Conservation (phyloP, 768 basidiomycete species). For the Amanita polypyramis region DNA sequence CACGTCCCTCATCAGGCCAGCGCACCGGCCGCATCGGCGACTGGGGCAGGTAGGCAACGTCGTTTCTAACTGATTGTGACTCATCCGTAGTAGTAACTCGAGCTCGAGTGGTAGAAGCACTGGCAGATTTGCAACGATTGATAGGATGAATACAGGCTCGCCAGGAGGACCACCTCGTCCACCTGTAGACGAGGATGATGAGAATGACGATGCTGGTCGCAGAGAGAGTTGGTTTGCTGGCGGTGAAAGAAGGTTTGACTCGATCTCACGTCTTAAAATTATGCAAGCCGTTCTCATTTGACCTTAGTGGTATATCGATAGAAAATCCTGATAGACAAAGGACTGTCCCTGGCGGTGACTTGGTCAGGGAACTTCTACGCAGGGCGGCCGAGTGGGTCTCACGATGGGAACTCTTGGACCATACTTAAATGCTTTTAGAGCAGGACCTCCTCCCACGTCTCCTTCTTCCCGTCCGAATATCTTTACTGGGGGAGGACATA, state of each 20-base stretch:
- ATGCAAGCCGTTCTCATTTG: background rate
- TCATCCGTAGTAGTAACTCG: background rate
- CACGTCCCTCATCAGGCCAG: conserved; percentile 23
- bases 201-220: conserved; percentile 37
- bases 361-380: conserved; percentile 64
- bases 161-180: conserved; percentile 10
- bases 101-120: conserved; percentile 10
- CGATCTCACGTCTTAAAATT: background rate
- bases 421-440: conserved; percentile 17
- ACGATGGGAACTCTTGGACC: background rate
- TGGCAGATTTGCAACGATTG: conserved; percentile 21
- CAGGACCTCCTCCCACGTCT: conserved; percentile 20
- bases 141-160: conserved; percentile 14
- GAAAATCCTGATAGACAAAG: conserved; percentile 64
- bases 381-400: conserved; percentile 68
- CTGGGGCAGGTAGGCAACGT: conserved; percentile 26
- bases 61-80: background rate
- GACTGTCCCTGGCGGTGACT: conserved; percentile 39
- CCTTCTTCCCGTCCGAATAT: conserved; percentile 15
- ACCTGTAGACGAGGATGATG: conserved; percentile 36
- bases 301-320: conserved; percentile 70
- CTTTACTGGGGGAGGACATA: conserved; percentile 73
- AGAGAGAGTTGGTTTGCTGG: conserved; percentile 81
- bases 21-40: conserved; percentile 46
- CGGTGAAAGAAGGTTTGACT: conserved; percentile 76